phyloP scores from a whole-genome alignment of 75 land plant genomes.

The Selaginella tamariscina region DNA sequence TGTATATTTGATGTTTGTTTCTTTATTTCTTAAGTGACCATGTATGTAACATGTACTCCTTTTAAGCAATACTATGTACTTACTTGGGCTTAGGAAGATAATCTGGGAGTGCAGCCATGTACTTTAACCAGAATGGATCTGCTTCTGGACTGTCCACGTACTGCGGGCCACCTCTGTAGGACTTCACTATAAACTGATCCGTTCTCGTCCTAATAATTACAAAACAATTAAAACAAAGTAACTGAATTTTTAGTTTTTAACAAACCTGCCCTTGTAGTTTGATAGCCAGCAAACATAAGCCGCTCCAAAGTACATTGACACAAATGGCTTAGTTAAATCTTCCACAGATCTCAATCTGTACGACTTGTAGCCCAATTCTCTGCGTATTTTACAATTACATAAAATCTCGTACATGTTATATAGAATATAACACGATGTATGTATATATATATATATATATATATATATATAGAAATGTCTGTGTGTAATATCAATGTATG shows the following conservation, averaged over 20 bases:
- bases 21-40: too few relatives aligned
- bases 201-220: constrained; percentile 46
- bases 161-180: constrained; percentile 68
- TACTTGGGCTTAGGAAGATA: background rate
- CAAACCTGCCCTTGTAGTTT: constrained; percentile 73
- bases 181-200: constrained; percentile 69
- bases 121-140: constrained; percentile 50
- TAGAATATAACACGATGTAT: too few relatives aligned
- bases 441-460: too few relatives aligned
- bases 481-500: background rate
- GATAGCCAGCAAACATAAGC: constrained; percentile 78
- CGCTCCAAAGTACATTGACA: constrained; percentile 92
- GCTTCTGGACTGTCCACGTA: constrained; percentile 53
- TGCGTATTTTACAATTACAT: constrained; percentile 16
- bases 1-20: too few relatives aligned
- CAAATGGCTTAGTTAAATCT: constrained; percentile 74
- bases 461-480: background rate
- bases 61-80: too few relatives aligned
- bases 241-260: background rate
- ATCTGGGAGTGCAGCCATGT: constrained; percentile 25
- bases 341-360: constrained; percentile 45
- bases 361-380: constrained; percentile 63
- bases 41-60: too few relatives aligned
- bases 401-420: background rate
- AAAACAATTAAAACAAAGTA: background rate